A percentile compares a stretch with the other conserved stretches of the same genome.
Conservation (phyloP, 495 filamentous ascomycete species). For the Neurospora sp. region DNA sequence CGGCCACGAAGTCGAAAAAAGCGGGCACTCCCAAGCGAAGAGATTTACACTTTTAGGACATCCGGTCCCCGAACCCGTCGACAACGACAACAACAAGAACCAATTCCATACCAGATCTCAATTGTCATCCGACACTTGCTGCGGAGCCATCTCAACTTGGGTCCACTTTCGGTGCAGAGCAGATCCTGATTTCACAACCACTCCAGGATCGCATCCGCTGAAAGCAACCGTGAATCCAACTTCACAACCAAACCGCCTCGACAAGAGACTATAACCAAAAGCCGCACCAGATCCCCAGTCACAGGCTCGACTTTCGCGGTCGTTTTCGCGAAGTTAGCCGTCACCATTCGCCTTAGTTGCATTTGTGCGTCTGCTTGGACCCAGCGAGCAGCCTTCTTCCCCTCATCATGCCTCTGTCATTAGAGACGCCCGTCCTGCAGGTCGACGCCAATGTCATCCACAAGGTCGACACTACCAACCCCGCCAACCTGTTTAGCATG, state of each 20-base stretch:
- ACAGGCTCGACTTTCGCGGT: conserved; percentile 11
- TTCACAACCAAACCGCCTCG: background rate
- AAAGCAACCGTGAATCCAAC: background rate
- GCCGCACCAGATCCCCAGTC: background rate
- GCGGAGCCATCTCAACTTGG: background rate
- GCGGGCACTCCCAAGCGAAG: background rate
- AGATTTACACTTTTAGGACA: background rate
- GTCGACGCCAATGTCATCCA: conserved; percentile 81
- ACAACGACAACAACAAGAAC: background rate
- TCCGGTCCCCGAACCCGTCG: background rate
- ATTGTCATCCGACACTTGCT: background rate
- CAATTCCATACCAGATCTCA: background rate
- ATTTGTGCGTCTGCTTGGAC: conserved; percentile 16
- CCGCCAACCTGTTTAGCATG: conserved; percentile 92
- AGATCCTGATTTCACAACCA: conserved; percentile 8
- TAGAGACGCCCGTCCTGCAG: conserved; percentile 51
- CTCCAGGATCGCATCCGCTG: conserved; percentile 13
- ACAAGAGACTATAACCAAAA: background rate
- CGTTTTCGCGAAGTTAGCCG: conserved; percentile 8
- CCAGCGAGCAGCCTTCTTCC: conserved; percentile 17
- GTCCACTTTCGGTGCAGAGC: conserved; percentile 21
- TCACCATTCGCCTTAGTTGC: conserved; percentile 12
- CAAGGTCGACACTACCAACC: conserved; percentile 86
- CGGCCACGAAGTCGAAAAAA: conserved; percentile 2
- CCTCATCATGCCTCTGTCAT: conserved; percentile 23